Conservation (phyloP, 352 stramenopile genomes). For the Plasmopara halstedii region DNA sequence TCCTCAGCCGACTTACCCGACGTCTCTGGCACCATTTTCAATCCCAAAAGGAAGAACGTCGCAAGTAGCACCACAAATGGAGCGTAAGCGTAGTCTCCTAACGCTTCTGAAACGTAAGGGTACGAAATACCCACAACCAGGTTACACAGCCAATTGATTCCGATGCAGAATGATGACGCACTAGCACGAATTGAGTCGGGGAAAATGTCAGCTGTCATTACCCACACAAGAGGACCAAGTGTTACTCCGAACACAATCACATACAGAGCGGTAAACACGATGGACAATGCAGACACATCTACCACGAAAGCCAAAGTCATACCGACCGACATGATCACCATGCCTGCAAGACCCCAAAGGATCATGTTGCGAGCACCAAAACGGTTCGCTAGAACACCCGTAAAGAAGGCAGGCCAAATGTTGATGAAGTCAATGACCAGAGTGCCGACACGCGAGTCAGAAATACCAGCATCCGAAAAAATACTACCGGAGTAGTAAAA, state of each 20-base stretch:
- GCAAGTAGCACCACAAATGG: constrained; percentile 10
- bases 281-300: constrained; percentile 5
- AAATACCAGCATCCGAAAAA: constrained; percentile 11
- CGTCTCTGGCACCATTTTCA: constrained; percentile 13
- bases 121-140: constrained; percentile 12
- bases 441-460: constrained; percentile 7
- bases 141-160: constrained; percentile 12
- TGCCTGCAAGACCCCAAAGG: constrained; percentile 8
- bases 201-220: constrained; percentile 12
- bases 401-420: constrained; percentile 12
- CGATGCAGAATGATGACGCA: constrained; percentile 9
- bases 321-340: constrained; percentile 5
- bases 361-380: constrained; percentile 12
- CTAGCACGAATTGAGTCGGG: constrained; percentile 9
- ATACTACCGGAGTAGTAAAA: constrained; percentile 14
- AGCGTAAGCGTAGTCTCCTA: constrained; percentile 11
- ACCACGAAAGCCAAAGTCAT: constrained; percentile 9
- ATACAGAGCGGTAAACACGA: constrained; percentile 14
- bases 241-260: constrained; percentile 10
- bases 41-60: constrained; percentile 5
- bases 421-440: constrained; percentile 14
- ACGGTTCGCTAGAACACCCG: constrained; percentile 8
- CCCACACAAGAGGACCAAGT: constrained; percentile 8
- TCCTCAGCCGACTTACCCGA: constrained; percentile 14
- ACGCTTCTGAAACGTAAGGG: constrained; percentile 9